A percentile compares a stretch with the other conserved stretches of the same genome.
These are phyloP conservation scores for Tricholoma furcatifolium DNA, from an alignment of 768 basidiomycete genomes.

Conservation along the genomic window DNA sequence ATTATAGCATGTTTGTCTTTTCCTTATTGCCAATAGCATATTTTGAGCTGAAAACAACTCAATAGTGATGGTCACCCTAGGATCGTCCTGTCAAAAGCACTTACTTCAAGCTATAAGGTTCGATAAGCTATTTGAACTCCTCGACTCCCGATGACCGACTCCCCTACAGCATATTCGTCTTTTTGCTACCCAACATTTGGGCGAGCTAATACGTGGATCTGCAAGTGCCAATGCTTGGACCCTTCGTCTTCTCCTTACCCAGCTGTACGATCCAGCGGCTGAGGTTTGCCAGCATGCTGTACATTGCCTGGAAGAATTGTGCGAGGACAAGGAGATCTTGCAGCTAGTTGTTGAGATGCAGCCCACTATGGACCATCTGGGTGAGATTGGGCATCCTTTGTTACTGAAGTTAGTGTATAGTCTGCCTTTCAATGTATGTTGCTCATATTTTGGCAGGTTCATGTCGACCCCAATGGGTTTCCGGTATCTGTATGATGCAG, in stretches of 20 bases:
- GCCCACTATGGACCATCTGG: constrained; percentile 93
- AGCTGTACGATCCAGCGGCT: constrained; percentile 89
- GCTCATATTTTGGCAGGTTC: constrained; percentile 53
- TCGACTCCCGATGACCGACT: background rate
- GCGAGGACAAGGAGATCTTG: constrained; percentile 78
- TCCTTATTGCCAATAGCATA: background rate
- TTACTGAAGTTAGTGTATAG: constrained; percentile 68
- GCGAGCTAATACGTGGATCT: constrained; percentile 70
- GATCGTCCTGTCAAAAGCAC: constrained; percentile 88
- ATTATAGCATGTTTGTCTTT: constrained; percentile 77
- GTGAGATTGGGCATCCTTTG: constrained; percentile 86
- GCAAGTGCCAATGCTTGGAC: constrained; percentile 80
- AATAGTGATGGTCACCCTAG: constrained; percentile 90
- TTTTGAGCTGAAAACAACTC: constrained; percentile 7
- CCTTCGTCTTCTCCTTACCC: constrained; percentile 86
- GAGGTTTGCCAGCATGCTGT: constrained; percentile 93
- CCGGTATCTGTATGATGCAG: constrained; percentile 85
- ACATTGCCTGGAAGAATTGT: constrained; percentile 85
- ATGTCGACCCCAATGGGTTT: constrained; percentile 94
- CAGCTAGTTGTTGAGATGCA: constrained; percentile 93
- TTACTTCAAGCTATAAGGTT: constrained; percentile 92
- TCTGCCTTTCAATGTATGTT: background rate
- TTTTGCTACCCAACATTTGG: constrained; percentile 87
- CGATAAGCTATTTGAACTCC: constrained; percentile 8
- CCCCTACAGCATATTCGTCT: constrained; percentile 74